These are phyloP conservation scores for Raphanus hybrid DNA, from an alignment of 441 rosid genomes.

Conservation along the genomic window DNA sequence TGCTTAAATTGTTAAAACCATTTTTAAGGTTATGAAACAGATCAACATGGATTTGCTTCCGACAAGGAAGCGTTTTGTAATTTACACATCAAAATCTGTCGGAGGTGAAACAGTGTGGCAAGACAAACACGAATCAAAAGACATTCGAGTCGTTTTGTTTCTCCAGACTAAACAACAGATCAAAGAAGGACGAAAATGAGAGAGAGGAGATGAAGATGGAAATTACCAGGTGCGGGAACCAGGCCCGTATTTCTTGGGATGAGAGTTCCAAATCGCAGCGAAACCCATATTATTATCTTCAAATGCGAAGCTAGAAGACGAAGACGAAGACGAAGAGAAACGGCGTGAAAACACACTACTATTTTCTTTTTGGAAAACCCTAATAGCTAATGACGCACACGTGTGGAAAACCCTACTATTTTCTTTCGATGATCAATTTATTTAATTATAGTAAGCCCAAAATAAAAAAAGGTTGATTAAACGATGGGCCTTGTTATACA, in stretches of 20 bases:
- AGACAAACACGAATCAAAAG: not conserved
- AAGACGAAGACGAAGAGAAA: not conserved
- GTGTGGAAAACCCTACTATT: too few relatives aligned
- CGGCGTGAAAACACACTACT: slow-evolving; percentile 8
- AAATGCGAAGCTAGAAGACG: not conserved
- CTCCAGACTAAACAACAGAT: not conserved
- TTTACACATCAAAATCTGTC: not conserved
- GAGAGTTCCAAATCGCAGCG: slow-evolving; percentile 52
- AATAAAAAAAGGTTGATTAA: not conserved
- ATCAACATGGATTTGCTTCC: not conserved
- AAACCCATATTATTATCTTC: slow-evolving; percentile 41
- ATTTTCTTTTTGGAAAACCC: not conserved
- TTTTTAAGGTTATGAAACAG: not conserved
- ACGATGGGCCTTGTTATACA: not conserved
- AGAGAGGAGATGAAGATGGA: too few relatives aligned
- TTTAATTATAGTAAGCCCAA: not conserved
- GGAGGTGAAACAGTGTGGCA: too few relatives aligned
- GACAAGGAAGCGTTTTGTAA: not conserved
- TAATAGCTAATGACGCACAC: not conserved
- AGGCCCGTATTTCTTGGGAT: slow-evolving; percentile 54
- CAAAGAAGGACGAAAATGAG: too few relatives aligned
- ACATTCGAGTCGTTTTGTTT: not conserved
- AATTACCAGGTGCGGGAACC: slow-evolving; percentile 52
- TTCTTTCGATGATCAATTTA: not conserved
- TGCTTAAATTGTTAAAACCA: not conserved